These are phyloP conservation scores for Penicillium sp. DNA, from an alignment of 2,329 filamentous ascomycete genomes.

Conservation along the genomic window DNA sequence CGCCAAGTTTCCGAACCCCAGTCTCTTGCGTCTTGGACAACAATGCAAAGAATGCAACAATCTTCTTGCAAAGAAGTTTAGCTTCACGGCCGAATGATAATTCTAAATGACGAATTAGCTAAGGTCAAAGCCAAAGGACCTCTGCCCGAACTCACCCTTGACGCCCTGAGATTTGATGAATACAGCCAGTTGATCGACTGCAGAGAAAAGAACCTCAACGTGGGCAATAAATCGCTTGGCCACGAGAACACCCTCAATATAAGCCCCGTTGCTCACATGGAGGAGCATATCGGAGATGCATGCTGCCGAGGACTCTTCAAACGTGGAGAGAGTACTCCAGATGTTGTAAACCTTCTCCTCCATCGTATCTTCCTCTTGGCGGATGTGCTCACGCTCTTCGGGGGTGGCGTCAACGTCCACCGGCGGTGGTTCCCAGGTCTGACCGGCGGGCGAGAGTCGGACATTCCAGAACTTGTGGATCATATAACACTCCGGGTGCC, in stretches of 20 bases:
- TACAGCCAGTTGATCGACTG: constrained; percentile 76
- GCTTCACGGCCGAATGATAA: constrained; percentile 90
- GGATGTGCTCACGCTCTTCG: constrained; percentile 68
- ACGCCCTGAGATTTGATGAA: constrained; percentile 64
- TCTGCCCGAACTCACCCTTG: constrained; percentile 58
- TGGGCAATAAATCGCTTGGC: constrained; percentile 96
- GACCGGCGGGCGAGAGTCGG: constrained; percentile 62
- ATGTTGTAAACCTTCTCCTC: constrained; percentile 97
- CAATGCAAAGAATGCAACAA: constrained; percentile 93
- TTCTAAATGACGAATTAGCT: constrained; percentile 47
- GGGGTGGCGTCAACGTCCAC: constrained; percentile 56
- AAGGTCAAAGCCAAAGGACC: constrained; percentile 9
- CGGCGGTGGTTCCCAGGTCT: constrained; percentile 44
- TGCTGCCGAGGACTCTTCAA: constrained; percentile 94
- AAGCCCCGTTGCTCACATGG: constrained; percentile 95
- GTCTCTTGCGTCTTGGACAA: constrained; percentile 92
- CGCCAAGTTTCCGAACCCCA: constrained; percentile 81
- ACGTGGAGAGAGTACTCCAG: constrained; percentile 94
- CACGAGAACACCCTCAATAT: constrained; percentile 88
- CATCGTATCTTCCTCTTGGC: constrained; percentile 84
- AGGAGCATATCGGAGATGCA: constrained; percentile 99
- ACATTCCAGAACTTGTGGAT: constrained; percentile 99
- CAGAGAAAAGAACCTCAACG: constrained; percentile 85
- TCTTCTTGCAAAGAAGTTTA: constrained; percentile 99
- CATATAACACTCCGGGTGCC: constrained; percentile 99